Conservation (phyloP, 2,329 filamentous ascomycete genomes). For the Botrytis porri region DNA sequence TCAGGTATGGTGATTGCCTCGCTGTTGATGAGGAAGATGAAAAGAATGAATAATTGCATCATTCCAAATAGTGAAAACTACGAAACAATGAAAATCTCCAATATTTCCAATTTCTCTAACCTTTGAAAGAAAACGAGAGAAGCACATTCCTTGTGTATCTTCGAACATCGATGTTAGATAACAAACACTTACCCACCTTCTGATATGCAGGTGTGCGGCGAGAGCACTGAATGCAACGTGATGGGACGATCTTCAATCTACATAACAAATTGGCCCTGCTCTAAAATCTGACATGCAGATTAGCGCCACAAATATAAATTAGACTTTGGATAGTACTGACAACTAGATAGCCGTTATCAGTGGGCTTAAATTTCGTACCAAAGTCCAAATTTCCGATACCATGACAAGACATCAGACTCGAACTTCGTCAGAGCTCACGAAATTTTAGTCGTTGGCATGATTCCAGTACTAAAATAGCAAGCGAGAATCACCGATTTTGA, state of each 20-base stretch:
- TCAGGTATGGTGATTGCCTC: not conserved
- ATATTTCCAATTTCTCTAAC: not conserved
- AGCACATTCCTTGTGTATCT: not conserved
- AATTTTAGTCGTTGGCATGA: not conserved
- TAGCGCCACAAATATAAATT: not conserved
- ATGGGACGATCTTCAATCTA: not conserved
- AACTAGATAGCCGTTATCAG: not conserved
- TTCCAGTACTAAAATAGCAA: not conserved
- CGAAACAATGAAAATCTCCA: not conserved
- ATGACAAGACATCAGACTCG: not conserved
- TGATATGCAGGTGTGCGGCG: not conserved
- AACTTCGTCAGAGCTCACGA: not conserved
- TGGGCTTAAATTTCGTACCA: not conserved
- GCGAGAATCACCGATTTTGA: not conserved
- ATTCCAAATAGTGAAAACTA: not conserved
- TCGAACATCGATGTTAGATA: not conserved
- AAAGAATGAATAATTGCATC: not conserved
- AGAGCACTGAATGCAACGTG: not conserved
- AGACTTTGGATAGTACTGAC: not conserved
- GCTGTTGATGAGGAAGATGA: not conserved
- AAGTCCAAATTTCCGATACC: not conserved
- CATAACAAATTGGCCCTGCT: not conserved
- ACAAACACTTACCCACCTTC: not conserved
- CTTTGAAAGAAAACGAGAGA: not conserved
- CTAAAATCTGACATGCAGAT: not conserved